Base-by-base conservation (phyloP, 257 asterid species). In the Jaltomata sinuosa region DNA sequence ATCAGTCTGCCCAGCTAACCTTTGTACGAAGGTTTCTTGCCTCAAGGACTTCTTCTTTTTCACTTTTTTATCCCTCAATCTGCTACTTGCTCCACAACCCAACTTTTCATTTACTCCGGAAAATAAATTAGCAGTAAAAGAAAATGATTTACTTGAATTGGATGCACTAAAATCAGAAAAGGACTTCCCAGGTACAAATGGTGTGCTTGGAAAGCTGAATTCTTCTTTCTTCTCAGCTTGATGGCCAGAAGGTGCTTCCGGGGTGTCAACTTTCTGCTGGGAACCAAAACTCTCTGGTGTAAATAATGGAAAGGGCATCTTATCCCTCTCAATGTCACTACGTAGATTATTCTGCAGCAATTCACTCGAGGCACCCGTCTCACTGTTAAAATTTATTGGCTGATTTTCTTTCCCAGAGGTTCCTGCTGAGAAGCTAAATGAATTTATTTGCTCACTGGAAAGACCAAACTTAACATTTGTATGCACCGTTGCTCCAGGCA, bases 41-140 rank as follows among this genome's bases (percentile, higher is more conserved):
- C 88, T 91, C 85, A 87, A 83, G 68, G 90, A 89, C 81, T 85
- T 88, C 64, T 81, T 87, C 89, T 90, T 96, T 89, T 87, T 93
- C 84, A 84, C 79, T 52, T 40, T 88, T 86, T 88, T 94, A 53
- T 88, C 87, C 87, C 89, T 87, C 83, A 64, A 47, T 49, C 88
- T 86, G 85, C 87, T 89, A 85, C 81, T 79, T 80, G 80, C 87
- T 85, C 89, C 85, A 88, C 81, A 80, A 84, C 84, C 91, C 25
- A 85, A 81, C 83, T 86, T 89, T 84, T 84, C 85, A 83, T 84
- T 85, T 34, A 84, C 55, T 32, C 89, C 87, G 4, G 84, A 65
- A 85, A 85, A 87, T 36, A 85, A 64, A 86, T 84, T 87, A 85
- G 81, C 82, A 50, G 64, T 79, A 65, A 92, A 81, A 79, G 92